These are phyloP conservation scores for Cryptosporidium bovis DNA, from an alignment of 169 alveolate genomes.

Conservation along the genomic window DNA sequence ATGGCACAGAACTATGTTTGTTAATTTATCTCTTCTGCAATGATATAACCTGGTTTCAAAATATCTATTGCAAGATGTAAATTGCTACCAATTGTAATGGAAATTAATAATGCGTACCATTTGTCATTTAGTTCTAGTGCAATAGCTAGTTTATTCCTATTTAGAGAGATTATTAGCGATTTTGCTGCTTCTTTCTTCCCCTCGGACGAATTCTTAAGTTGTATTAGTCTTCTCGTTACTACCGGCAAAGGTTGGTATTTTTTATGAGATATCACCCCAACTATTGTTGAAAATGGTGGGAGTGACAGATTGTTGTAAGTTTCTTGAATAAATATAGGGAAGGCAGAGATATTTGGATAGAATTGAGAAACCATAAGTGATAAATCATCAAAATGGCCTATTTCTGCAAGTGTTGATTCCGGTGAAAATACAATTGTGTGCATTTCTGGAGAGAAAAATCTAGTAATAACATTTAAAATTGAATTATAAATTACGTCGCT, in stretches of 20 bases:
- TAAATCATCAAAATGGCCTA: conserved; percentile 16
- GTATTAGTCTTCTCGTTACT: conserved; percentile 27
- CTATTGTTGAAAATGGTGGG: conserved; percentile 22
- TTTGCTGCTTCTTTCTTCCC: conserved; percentile 46
- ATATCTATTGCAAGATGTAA: conserved; percentile 47
- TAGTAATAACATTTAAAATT: neutral
- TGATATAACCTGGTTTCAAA: conserved; percentile 25
- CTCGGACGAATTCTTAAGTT: conserved; percentile 24
- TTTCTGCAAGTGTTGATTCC: conserved; percentile 8
- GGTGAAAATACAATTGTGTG: conserved; percentile 23
- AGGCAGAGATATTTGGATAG: conserved; percentile 17
- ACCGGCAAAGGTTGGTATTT: conserved; percentile 34
- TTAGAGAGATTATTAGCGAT: conserved; percentile 16
- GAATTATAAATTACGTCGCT: neutral
- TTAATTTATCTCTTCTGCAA: neutral
- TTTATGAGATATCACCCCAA: conserved; percentile 17
- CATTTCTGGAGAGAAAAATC: neutral
- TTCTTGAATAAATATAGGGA: conserved; percentile 30
- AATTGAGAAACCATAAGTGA: conserved; percentile 11
- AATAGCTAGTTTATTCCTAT: conserved; percentile 21
- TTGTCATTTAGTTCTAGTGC: conserved; percentile 28
- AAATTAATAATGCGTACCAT: conserved; percentile 34
- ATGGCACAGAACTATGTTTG: neutral
- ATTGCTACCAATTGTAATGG: conserved; percentile 8
- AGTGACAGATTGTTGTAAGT: neutral